Evolutionary conservation across 345 rosid genomes (phyloP).

Genomic region (Eutrema japonicum): DNA sequence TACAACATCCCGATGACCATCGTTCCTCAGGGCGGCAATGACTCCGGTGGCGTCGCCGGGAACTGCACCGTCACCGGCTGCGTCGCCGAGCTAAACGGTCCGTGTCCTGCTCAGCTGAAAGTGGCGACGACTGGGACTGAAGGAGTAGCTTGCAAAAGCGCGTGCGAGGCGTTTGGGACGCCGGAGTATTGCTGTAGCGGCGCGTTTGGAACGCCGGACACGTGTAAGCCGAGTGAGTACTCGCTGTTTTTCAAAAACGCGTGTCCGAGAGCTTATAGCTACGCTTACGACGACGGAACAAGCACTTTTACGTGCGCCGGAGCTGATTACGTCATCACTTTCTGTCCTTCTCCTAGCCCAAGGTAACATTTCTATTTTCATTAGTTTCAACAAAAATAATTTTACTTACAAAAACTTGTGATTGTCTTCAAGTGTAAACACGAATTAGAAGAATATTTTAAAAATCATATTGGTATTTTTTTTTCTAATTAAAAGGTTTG

Average conservation of each 20-base stretch:
- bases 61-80: constrained; percentile 62
- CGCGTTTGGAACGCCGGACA: constrained; percentile 53
- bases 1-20: constrained; percentile 68
- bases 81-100: constrained; percentile 54
- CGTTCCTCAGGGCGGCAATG: constrained; percentile 52
- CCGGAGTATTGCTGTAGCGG: constrained; percentile 73
- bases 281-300: constrained; percentile 65
- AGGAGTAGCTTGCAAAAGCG: constrained; percentile 69
- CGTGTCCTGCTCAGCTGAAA: constrained; percentile 60
- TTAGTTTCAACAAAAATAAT: background rate
- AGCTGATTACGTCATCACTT: constrained; percentile 57
- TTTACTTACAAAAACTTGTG: background rate
- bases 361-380: constrained; percentile 39
- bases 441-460: constrained; percentile 11
- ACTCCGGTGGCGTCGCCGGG: constrained; percentile 44
- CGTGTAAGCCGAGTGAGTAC: constrained; percentile 58
- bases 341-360: constrained; percentile 56
- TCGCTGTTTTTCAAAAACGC: constrained; percentile 60
- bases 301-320: constrained; percentile 63
- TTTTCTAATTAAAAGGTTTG: background rate
- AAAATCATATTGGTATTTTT: background rate
- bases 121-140: constrained; percentile 35
- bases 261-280: constrained; percentile 69
- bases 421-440: constrained; percentile 30
- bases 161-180: constrained; percentile 59